Evolutionary conservation across 495 filamentous ascomycete species (phyloP).

Genomic region (Talaromyces ruber): DNA sequence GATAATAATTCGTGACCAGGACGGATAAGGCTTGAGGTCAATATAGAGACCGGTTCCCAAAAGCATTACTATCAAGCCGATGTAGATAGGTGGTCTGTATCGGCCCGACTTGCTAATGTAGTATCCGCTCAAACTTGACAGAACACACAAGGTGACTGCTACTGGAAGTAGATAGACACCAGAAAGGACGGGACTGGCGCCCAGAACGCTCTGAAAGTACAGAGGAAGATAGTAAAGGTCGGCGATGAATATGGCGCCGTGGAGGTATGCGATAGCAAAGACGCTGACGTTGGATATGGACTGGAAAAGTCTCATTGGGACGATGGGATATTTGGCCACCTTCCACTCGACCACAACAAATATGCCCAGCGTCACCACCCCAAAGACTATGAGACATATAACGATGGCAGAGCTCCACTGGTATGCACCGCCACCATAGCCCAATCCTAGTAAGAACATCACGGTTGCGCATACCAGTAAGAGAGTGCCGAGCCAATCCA

Average conservation of each 20-base stretch:
- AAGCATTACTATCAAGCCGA: constrained; percentile 41
- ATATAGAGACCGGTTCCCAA: constrained; percentile 48
- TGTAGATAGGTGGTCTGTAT: constrained; percentile 39
- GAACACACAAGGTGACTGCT: constrained; percentile 58
- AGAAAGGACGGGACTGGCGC: constrained; percentile 60
- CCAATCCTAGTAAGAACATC: constrained; percentile 63
- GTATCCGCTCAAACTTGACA: constrained; percentile 53
- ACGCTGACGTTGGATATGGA: constrained; percentile 45
- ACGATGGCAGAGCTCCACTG: constrained; percentile 61
- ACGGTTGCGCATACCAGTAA: constrained; percentile 57
- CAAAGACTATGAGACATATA: constrained; percentile 65
- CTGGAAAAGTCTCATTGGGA: constrained; percentile 58
- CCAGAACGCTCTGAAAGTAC: constrained; percentile 70
- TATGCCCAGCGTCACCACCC: constrained; percentile 41
- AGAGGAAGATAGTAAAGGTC: constrained; percentile 69
- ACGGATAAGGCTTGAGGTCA: constrained; percentile 34
- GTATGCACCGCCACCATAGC: constrained; percentile 55
- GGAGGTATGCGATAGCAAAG: constrained; percentile 49
- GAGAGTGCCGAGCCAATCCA: constrained; percentile 61
- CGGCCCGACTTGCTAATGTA: constrained; percentile 63
- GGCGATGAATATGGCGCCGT: constrained; percentile 66
- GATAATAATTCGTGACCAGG: constrained; percentile 42
- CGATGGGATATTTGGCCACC: constrained; percentile 59
- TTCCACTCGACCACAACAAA: constrained; percentile 62
- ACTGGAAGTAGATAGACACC: constrained; percentile 76